These are phyloP conservation scores for Phytophthora foliorum DNA, from an alignment of 352 stramenopile genomes.

Conservation along the genomic window DNA sequence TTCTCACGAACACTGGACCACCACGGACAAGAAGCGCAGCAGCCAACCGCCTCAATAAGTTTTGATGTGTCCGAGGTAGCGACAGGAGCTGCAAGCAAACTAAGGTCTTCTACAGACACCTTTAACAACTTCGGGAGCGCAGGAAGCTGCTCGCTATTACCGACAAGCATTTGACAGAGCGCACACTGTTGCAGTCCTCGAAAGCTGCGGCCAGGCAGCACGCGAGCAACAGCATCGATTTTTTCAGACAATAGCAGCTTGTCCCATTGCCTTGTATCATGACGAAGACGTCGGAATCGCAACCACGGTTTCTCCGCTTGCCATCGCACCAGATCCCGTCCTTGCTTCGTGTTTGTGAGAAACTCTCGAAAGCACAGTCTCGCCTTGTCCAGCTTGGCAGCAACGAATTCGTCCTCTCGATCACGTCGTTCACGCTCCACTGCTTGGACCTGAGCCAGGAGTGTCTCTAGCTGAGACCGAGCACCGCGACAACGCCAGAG, in stretches of 20 bases:
- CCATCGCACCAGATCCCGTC: slow-evolving; percentile 26
- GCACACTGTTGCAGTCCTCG: slow-evolving; percentile 20
- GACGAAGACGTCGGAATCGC: slow-evolving; percentile 30
- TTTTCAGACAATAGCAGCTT: slow-evolving; percentile 11
- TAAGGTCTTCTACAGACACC: slow-evolving; percentile 15
- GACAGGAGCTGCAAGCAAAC: slow-evolving; percentile 6
- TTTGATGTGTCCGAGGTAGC: background rate
- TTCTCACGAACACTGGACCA: slow-evolving; percentile 8
- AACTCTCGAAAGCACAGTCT: slow-evolving; percentile 26
- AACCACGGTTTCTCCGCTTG: slow-evolving; percentile 42
- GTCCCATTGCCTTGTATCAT: slow-evolving; percentile 18
- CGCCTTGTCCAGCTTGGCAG: slow-evolving; percentile 5
- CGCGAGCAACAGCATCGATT: slow-evolving; percentile 1
- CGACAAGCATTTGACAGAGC: slow-evolving; percentile 39
- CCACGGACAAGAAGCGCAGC: slow-evolving; percentile 24
- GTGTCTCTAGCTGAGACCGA: slow-evolving; percentile 8
- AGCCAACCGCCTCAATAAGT: background rate
- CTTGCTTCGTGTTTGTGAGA: slow-evolving; percentile 23
- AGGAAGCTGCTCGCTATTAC: slow-evolving; percentile 8
- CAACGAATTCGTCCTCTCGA: slow-evolving; percentile 40
- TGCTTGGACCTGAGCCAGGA: slow-evolving; percentile 9
- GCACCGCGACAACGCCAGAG: slow-evolving; percentile 40
- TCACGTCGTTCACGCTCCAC: slow-evolving; percentile 16
- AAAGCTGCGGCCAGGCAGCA: slow-evolving; percentile 21
- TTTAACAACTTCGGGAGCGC: slow-evolving; percentile 15